Evolutionary conservation across 257 asterid genomes (phyloP), one percentile per base, ranked within the genome.

Genomic region (Nicotiana paniculata): DNA sequence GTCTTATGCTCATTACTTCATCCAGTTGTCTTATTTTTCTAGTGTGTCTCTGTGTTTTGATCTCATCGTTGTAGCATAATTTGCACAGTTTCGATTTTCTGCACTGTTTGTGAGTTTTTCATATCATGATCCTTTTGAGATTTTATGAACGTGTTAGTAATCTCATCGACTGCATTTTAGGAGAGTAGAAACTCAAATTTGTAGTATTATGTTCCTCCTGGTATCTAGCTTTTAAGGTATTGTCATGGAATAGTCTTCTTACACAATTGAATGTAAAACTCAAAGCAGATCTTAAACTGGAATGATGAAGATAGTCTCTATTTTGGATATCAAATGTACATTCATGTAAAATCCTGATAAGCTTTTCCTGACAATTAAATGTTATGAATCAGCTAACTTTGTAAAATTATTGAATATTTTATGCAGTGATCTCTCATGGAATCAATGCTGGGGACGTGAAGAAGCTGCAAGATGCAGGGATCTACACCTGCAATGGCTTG

Each of bases 391-490:
- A 72, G 12, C 37, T 30, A 63, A 26, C 17, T n/a, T 68, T 78
- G 55, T 5, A 35, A 37, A 59, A 17, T 81, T 30, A 53, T 53
- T 70, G 30, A 55, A 66, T 46, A 76, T 55, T 68, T 43, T 77
- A 67, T 87, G 82, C 93, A 94, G 99, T 94, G 91, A 94, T 90
- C 6, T n/a, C 93, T 81, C 97, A 94, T 88, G 99, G 99, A 84
- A 96, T 96, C 81, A 96, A 96, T 77, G 99, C 98, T 83, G 99
- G 99, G 84, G 99, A 96, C 69, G 98, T 96, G 86, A 96, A 96
- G 94, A 96, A 94, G 91, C 92, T 96, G 82, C 98, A 96, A 87
- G 99, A 96, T 86, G 99, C 98, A 66, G 99, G 98, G 58, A 96
- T 96, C 88, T 86, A 90, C 81, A 94, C 98, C 39, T 94, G 99